Base-by-base conservation (phyloP, 306 rosid genomes). In the Vigna unguiculata region DNA sequence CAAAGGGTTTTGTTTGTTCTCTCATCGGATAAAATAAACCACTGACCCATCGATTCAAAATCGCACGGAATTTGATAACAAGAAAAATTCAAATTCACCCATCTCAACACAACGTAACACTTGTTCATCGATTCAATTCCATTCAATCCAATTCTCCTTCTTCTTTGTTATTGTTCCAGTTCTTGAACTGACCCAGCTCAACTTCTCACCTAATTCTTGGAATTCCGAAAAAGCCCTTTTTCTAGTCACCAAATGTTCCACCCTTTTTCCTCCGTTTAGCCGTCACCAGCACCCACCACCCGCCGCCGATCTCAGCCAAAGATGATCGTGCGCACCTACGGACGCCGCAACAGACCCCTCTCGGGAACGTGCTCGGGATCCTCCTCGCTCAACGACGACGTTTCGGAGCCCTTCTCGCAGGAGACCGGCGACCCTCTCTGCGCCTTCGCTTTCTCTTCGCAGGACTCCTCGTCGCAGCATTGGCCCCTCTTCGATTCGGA, bases 291-390 rank as follows among this genome's bases (percentile, higher is more conserved):
- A 16, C 13, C 64, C 41, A 13, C 32, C 59, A 52, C 14, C 41
- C 30, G 28, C 69, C 67, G 6, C 45, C 68, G 72, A 74, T 57
- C 81, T 79, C 59, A 47, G 43, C 48, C 25, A 78, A 88, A 82
- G 51, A 92, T 95, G 99, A 92, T 92, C 58, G 97, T 92, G 61
- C 85, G 99, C 41, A 95, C 96, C 1, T 95, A 95, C 92, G 93
- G 96, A 47, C 99, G 99, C 45, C 96, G 99, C 72, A 92, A 75
- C 57, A 76, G 92, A 61, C 70, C 91, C 43, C 79, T 86, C 47
- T 49, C 96, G 16, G 83, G 91, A 48, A 74, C 96, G 9, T 92
- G 74, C 65, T 90, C 98, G 9, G 91, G 81, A 46, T 25, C 85
- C 69, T 32, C 84, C 28, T 63, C 69, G 2, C 11, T 86, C 55